phyloP scores from a whole-genome alignment of 495 filamentous ascomycete species.

The Lepraria neglecta region DNA sequence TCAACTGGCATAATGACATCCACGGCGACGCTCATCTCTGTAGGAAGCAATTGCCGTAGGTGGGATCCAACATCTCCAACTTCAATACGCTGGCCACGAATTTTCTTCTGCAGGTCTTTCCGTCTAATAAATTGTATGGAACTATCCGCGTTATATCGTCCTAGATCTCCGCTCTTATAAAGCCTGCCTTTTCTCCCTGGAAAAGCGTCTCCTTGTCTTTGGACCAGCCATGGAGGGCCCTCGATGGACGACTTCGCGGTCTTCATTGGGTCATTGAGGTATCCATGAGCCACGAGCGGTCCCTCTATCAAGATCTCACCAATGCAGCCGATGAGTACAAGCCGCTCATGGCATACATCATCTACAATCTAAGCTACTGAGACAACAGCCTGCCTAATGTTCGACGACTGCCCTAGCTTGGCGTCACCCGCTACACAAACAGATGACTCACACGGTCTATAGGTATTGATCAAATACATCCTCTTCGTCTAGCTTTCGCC shows the following conservation, averaged over 20 bases:
- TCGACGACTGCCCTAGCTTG: slow-evolving; percentile 30
- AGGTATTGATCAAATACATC: slow-evolving; percentile 49
- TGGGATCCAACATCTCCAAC: slow-evolving; percentile 37
- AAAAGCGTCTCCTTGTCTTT: slow-evolving; percentile 13
- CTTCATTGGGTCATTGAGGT: slow-evolving; percentile 47
- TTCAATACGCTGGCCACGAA: slow-evolving; percentile 31
- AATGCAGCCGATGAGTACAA: slow-evolving; percentile 47
- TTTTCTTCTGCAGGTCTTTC: slow-evolving; percentile 34
- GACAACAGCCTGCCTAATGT: slow-evolving; percentile 46
- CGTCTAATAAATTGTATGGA: slow-evolving; percentile 31
- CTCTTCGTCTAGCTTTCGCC: slow-evolving; percentile 49
- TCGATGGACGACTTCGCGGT: slow-evolving; percentile 45
- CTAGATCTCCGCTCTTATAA: slow-evolving; percentile 35
- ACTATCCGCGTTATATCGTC: slow-evolving; percentile 27
- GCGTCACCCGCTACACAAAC: slow-evolving; percentile 31
- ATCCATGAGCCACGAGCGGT: slow-evolving; percentile 45
- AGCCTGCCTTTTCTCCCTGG: slow-evolving; percentile 29
- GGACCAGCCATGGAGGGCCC: slow-evolving; percentile 35
- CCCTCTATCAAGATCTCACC: slow-evolving; percentile 51
- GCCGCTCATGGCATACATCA: slow-evolving; percentile 39
- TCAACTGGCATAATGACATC: slow-evolving; percentile 39
- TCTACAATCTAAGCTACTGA: slow-evolving; percentile 52
- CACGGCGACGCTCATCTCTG: slow-evolving; percentile 26
- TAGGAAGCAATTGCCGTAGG: slow-evolving; percentile 40
- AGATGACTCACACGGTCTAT: slow-evolving; percentile 53